Evolutionary conservation across 371 early-diverging fungal genomes (phyloP).

Genomic region (Lichtheimia corymbifera): DNA sequence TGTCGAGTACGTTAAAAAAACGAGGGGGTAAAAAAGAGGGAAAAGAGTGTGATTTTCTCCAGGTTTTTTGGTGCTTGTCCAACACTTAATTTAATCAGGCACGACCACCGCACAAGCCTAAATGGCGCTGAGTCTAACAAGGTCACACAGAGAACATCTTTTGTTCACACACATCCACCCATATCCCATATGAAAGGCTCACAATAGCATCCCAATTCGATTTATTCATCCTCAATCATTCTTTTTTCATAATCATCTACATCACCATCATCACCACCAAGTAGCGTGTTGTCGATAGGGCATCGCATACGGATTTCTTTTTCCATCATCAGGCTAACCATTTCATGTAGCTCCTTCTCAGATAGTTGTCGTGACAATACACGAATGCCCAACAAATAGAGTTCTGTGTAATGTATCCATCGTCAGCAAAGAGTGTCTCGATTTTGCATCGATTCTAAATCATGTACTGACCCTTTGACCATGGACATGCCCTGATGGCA

Average conservation of each 20-base stretch:
- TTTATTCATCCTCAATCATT: background rate
- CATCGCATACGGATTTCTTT: conserved; percentile 62
- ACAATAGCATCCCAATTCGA: too few relatives aligned
- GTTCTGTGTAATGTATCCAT: conserved; percentile 27
- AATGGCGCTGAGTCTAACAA: too few relatives aligned
- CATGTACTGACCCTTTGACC: conserved; percentile 61
- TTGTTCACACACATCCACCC: too few relatives aligned
- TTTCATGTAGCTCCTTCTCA: conserved; percentile 54
- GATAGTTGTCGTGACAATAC: conserved; percentile 38
- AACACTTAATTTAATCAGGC: too few relatives aligned
- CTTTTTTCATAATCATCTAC: background rate
- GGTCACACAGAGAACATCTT: too few relatives aligned
- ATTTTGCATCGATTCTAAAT: background rate
- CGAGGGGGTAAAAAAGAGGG: conserved; percentile 4
- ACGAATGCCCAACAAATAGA: conserved; percentile 58
- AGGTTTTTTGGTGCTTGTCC: too few relatives aligned
- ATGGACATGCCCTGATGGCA: conserved; percentile 68
- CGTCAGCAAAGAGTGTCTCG: background rate
- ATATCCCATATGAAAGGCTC: too few relatives aligned
- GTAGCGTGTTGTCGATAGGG: conserved; percentile 6
- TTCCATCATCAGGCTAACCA: conserved; percentile 63
- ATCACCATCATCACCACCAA: background rate
- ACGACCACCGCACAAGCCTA: too few relatives aligned
- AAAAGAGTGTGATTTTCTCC: too few relatives aligned
- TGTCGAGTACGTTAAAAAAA: background rate